phyloP scores from a whole-genome alignment of 306 rosid genomes.

The Oxytropis ochrocephala region DNA sequence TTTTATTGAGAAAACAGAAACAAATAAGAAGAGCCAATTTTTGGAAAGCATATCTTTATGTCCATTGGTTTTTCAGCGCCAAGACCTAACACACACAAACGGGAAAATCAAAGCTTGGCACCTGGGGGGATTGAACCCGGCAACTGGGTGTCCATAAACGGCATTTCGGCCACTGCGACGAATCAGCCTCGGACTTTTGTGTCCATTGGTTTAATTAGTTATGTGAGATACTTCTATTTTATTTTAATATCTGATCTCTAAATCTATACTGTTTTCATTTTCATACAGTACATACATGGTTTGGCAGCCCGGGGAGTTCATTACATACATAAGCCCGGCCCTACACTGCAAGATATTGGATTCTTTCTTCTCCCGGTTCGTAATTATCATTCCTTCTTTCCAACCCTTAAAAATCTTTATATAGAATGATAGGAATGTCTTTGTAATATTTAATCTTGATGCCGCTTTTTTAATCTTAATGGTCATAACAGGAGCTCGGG shows the following conservation, averaged over 20 bases:
- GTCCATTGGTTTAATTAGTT: slow-evolving; percentile 11
- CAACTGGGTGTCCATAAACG: too few relatives aligned
- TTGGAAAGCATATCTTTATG: not conserved
- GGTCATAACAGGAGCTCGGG: slow-evolving; percentile 63
- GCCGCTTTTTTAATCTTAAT: not conserved
- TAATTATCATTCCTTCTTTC: slow-evolving; percentile 7
- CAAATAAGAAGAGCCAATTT: not conserved
- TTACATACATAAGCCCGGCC: slow-evolving; percentile 81
- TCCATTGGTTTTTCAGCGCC: too few relatives aligned
- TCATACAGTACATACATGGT: slow-evolving; percentile 70
- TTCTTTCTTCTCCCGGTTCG: slow-evolving; percentile 76
- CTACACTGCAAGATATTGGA: slow-evolving; percentile 76
- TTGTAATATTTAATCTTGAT: slow-evolving; percentile 18
- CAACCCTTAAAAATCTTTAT: not conserved
- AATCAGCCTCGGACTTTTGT: too few relatives aligned
- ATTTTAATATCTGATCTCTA: slow-evolving; percentile 14
- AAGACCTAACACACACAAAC: too few relatives aligned
- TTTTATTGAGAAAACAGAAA: not conserved
- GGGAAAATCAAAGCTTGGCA: too few relatives aligned
- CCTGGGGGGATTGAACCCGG: too few relatives aligned
- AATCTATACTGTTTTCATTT: slow-evolving; percentile 15
- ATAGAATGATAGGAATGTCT: not conserved
- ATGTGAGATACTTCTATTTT: not conserved
- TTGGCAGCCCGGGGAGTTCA: slow-evolving; percentile 90
- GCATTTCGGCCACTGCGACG: too few relatives aligned